Evolutionary conservation across 331 rosid genomes (phyloP), one percentile per base, ranked within the genome.

Genomic region (Phaseolus coccineus): DNA sequence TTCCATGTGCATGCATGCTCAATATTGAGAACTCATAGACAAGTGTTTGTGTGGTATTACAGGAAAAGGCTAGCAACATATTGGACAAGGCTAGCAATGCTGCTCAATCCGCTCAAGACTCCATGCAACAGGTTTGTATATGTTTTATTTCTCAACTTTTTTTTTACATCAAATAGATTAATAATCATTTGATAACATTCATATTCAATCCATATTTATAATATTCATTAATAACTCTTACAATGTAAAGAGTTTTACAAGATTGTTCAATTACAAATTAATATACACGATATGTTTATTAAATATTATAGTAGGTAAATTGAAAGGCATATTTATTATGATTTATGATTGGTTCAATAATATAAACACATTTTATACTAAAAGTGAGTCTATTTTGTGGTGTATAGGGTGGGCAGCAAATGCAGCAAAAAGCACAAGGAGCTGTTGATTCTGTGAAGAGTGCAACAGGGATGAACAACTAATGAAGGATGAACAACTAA

Each of bases 51-150:
- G 14, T 80, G 28, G 5, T 16, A 3, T 67, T 78, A 0, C 62
- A 85, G 90, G 96, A 91, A 22, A 87, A 89, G 82, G 61, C 89
- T 10, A 68, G 61, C 79, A 73, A 3, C 82, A 7, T 89, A 71
- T 77, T 81, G 86, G 92, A 89, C 14, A 62, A 62, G 66, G 87
- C 90, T 8, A 15, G 82, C 82, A 40, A 83, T 74, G 85, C 79
- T 30, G 92, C 92, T 28, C 92, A 89, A 12, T 85, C 93, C 6
- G 84, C 94, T 2, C 88, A 84, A 58, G 97, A 89, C 46, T 68
- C 92, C 0, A 2, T 76, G 53, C 94, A 89, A 50, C 73, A 87
- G 81, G 93, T 89, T 80, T n/a, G 10, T 37, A 5, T 37, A 19
- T 19, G 2, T 59, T 35, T 66, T 22, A 16, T 62, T 25, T 52